Evolutionary conservation across 2,329 filamentous ascomycete genomes (phyloP).

Genomic region (Reticulascus tulasneorum): DNA sequence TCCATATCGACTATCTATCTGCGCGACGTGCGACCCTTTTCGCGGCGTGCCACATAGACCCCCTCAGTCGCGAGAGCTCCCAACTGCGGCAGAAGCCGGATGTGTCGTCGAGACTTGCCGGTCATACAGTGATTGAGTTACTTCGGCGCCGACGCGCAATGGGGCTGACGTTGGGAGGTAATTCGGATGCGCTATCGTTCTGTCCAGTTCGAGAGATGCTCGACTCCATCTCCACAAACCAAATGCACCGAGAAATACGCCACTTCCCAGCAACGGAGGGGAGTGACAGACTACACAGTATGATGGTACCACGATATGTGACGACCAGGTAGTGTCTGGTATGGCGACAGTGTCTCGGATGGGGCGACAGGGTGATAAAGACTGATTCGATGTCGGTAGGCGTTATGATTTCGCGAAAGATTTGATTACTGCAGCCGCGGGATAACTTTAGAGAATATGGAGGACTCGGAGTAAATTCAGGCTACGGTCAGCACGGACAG

Average conservation of each 20-base stretch:
- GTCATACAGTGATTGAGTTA: slow-evolving; percentile 8
- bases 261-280: no score
- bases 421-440: slow-evolving; percentile 2
- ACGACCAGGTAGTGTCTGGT: no score
- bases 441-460: slow-evolving; percentile 2
- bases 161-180: slow-evolving; percentile 1
- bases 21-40: slow-evolving; percentile 8
- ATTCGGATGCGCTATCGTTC: slow-evolving; percentile 5
- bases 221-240: slow-evolving; percentile 36
- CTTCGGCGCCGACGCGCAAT: slow-evolving; percentile 4
- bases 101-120: slow-evolving; percentile 2
- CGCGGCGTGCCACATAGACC: slow-evolving; percentile 16
- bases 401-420: slow-evolving; percentile 8
- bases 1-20: slow-evolving; percentile 51
- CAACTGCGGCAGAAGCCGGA: slow-evolving; percentile 8
- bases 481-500: slow-evolving; percentile 3
- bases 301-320: no score
- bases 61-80: slow-evolving; percentile 11
- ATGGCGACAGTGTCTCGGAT: no score
- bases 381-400: slow-evolving; percentile 2
- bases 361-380: no score
- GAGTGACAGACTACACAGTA: no score
- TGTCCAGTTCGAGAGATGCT: slow-evolving; percentile 12
- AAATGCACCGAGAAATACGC: slow-evolving; percentile 8
- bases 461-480: slow-evolving; percentile 8